Conservation (phyloP, 2,329 filamentous ascomycete species). For the Capronia americana region DNA sequence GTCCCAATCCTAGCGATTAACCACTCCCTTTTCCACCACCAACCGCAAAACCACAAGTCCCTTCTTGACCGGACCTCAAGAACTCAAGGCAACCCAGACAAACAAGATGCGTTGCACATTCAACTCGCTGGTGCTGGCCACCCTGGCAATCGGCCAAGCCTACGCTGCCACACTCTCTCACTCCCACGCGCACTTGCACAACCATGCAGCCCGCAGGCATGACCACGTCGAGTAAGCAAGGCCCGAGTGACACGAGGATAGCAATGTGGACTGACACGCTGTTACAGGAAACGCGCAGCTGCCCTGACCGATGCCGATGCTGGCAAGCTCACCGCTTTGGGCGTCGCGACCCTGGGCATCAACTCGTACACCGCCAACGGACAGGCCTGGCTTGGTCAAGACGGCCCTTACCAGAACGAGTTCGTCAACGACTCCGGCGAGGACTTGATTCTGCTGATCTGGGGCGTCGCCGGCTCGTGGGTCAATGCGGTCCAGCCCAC, state of each 20-base stretch:
- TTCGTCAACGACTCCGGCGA: constrained; percentile 38
- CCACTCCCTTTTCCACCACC: constrained; percentile 29
- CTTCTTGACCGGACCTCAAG: constrained; percentile 30
- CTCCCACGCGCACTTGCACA: constrained; percentile 29
- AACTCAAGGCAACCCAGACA: constrained; percentile 20
- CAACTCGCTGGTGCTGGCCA: constrained; percentile 40
- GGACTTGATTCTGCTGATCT: constrained; percentile 38
- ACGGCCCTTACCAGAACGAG: constrained; percentile 37
- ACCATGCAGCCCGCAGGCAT: constrained; percentile 32
- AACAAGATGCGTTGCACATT: constrained; percentile 38
- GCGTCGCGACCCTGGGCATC: constrained; percentile 32
- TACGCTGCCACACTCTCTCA: constrained; percentile 33
- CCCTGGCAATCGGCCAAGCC: constrained; percentile 38
- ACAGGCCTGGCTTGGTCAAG: constrained; percentile 35
- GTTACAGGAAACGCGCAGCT: constrained; percentile 34
- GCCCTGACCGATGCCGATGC: constrained; percentile 31
- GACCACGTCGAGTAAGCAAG: constrained; percentile 31
- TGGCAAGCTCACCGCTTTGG: constrained; percentile 31
- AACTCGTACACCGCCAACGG: constrained; percentile 33
- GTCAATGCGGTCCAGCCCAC: constrained; percentile 38
- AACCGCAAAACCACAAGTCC: constrained; percentile 10
- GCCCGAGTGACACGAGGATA: constrained; percentile 14
- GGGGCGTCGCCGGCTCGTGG: constrained; percentile 39
- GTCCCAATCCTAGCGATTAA: constrained; percentile 28
- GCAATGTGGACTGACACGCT: constrained; percentile 22